Base-by-base conservation (phyloP, 176 grass and related monocot genomes). In the Dactylis glomerata region DNA sequence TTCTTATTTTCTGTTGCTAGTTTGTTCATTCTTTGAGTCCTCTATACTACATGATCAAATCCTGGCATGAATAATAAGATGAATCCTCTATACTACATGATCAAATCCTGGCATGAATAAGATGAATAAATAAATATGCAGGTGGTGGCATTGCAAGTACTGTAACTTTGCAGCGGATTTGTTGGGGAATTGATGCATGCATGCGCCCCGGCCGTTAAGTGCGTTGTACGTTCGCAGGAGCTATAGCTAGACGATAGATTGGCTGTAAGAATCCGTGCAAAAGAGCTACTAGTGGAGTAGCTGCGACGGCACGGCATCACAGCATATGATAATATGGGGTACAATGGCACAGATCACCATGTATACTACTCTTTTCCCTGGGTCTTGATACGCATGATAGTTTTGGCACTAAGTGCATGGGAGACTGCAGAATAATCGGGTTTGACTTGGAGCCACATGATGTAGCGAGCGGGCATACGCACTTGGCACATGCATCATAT, bases 251-350 rank as follows among this genome's bases (percentile, higher is more conserved):
- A 45, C 40, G 41, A 46, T 73, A 28, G 69, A 73, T 73, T 46
- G 69, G 75, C 70, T 41, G 68, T 59, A 65, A 38, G 50, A 64
- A 68, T 81, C 28, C 19, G n/a, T 32, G 75, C 79, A 80, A 68
- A 52, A 42, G 61, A 27, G 28, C 61, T 30, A 28, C 14, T 61
- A 5, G 82, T 82, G 5, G 82, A 85, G 85, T 82, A 85, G 73
- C 85, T 51, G 82, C 32, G 82, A 88, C 82, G 85, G 70, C 89
- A 91, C 85, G 88, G 73, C 77, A 69, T 86, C 67, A 20, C 80
- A 78, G 80, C 31, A 68, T 38, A 30, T 27, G 27, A 64, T 32
- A 64, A 64, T 64, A 64, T 64, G 61, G 85, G 71, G 62, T 86
- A 83, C 44, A 24, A 24, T 31, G 81, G 65, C 81, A 52, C 86